Evolutionary conservation across 2,329 filamentous ascomycete species (phyloP), one percentile per base, ranked within the genome.

Genomic region (Zalaria obscura): DNA sequence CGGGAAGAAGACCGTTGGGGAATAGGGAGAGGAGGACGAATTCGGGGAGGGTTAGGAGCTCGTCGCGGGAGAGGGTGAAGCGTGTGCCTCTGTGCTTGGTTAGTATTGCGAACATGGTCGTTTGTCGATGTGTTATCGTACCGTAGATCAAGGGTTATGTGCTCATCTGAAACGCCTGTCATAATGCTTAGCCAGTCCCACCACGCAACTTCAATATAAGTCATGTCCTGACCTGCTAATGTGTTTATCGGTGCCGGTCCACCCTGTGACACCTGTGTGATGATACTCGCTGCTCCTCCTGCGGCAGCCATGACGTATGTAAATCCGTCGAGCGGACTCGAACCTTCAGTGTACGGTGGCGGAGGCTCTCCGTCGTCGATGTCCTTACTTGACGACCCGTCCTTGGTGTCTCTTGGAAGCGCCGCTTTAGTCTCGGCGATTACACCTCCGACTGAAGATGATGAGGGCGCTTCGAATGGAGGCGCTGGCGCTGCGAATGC

Each of bases 21-120:
- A 98, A 98, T 34, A 98, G 72, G n/a, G 91, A 98, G 34, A 98
- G 70, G 36, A 98, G 74, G 36, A 98, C 91, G 56, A 98, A 98
- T 67, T 98, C 91, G 40, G 91, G 91, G 38, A 98, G 72, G 6
- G 91, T 98, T 48, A 98, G 70, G 40, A 98, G 75, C 63, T 98
- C 91, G 57, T 98, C 91, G 58, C 91, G 74, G 9, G 89, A 96
- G 39, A 98, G 76, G 11, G 88, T 88, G 61, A 98, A 98, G 51
- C 85, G 80, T 44, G 83, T 91, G 51, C 89, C 91, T 63, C 91
- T 95, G 55, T 48, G 41, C 11, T 3, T 35, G 31, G 63, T 55
- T 47, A 50, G 48, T 46, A 18, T 42, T 41, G 44, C n/a, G 3
- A 47, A 35, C 48, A 43, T 27, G 28, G 27, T 6, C 4, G 33